Evolutionary conservation across 257 asterid genomes (phyloP), one percentile per base, ranked within the genome.

Genomic region (Avicennia marina): DNA sequence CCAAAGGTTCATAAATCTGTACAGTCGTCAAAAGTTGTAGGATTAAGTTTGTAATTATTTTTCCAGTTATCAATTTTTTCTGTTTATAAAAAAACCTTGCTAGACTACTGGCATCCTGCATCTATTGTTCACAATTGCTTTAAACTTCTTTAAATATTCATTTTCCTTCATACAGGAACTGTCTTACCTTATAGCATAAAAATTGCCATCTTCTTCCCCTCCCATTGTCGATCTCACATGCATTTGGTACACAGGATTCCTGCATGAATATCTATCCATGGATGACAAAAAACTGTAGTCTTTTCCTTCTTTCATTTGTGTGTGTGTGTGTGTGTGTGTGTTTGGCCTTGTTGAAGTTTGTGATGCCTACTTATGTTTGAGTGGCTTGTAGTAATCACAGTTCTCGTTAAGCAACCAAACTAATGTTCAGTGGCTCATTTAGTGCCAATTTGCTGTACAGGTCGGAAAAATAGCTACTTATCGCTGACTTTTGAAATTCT

Each of bases 221-320:
- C 7, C 34, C 34, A 18, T 33, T 54, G 12, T 19, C 6, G 21
- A n/a, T 11, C 11, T 34, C 27, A 21, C 32, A 31, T 44, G 32
- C n/a, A 24, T 22, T 36, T 6, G n/a, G 11, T 38, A 9, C 34
- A 21, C 19, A 34, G 27, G 44, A 8, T 34, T 55, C 29, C 51
- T 36, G 39, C 13, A 6, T 38, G 18, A 36, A n/a, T 15, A 24
- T 65, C 12, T 62, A 13, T 17, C 51, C 20, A 2, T 44, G 38
- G 10, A 13, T 27, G 16, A 11, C 21, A 46, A 45, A 64, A 55
- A 53, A 38, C 46, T 40, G 38, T 39, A n/a, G 0, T 15, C 41
- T 34, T 50, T 26, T 25, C 21, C 43, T 52, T 24, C 45, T 52
- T 41, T 42, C 27, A 41, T 17, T 60, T n/a, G n/a, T n/a, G n/a